Base-by-base conservation (phyloP, 805 yeast species). In the Saccharomycopsis malanga region DNA sequence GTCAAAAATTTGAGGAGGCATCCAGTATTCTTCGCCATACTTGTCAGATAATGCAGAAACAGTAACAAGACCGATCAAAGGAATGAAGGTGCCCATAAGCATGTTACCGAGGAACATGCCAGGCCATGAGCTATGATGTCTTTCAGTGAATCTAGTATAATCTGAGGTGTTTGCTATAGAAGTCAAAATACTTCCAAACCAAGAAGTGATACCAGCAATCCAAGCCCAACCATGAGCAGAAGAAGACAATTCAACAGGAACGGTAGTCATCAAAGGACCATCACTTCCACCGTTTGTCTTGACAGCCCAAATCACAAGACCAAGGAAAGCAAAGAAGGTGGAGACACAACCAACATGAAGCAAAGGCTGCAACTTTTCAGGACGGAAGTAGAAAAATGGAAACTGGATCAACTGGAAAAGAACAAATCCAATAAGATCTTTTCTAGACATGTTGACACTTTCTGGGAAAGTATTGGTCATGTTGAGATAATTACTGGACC, bases 41-140 rank as follows among this genome's bases (percentile, higher is more conserved):
- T 62, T 55, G 30, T 60, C 64, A 32, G 54, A 47, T 29, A 66
- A 54, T 2, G 73, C 68, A 37, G 69, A 65, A 7, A 74, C 68
- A 6, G 67, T 59, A 22, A 71, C 45, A 40, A 69, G 56, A n/a
- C 75, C 75, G 54, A 71, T 61, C 12, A 70, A 53, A 14, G 75
- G 73, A 18, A 70, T 62, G 35, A 68, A 47, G 5, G 66, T 57
- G 3, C 72, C 72, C 7, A 61, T 51, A 4, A 68, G 45, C 39
- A 65, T 50, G 34, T 61, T 53, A 2, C 70, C 56, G 22, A 61
- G 18, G 17, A 59, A 41, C 24, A 58, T 61, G 17, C 69, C 69
- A 38, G 56, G 58, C 44, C 67, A 55, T 25, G 62, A 57, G 42
- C 58, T 57, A 49, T 58, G 59, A 4, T 58, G 52, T 40, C 56